Base-by-base conservation (phyloP, 192 early-diverging fungal species). In the Entomortierella parvispora region DNA sequence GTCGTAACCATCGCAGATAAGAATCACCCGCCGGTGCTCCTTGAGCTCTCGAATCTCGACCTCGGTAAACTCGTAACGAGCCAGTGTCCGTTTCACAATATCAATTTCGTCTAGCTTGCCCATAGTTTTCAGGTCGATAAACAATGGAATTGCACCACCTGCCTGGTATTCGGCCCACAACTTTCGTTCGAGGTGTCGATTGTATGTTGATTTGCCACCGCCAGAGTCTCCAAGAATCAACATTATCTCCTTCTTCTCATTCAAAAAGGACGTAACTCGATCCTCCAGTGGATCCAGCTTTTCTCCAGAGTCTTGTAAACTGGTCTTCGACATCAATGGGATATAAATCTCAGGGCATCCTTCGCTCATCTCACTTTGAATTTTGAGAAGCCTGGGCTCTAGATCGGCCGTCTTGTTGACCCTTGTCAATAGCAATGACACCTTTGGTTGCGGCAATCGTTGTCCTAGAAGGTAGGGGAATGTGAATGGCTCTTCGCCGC, bases 1-100 rank as follows among this genome's bases (percentile, higher is more conserved):
- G 2, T 56, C 53, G 33, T 56, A 56, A 11, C 53, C 53, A 2
- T 56, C 53, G 20, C 53, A 56, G 33, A 56, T 56, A n/a, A 56
- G n/a, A 33, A 56, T n/a, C 4, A 56, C 2, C 31, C 34, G 0
- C 0, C 53, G 53, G 5, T 56, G 8, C 1, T 11, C n/a, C 29
- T 33, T 29, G 29, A 56, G 22, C 29, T 56, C 53, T 1, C 10
- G 33, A 7, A 56, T 56, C 33, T 56, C 31, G 0, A n/a, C 31
- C 14, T 56, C 53, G 14, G 11, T 9, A 56, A 56, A 56, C 17
- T 40, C 20, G 53, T 40, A 18, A 1, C 11, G 0, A 15, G 31
- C 18, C 0, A 56, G 32, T 1, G 31, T 28, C 32, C 34, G 31
- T 0, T n/a, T n/a, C 17, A 56, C 20, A 10, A 56, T 10, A 1